These are phyloP conservation scores for Spiromastix sp. DNA, from an alignment of 2,329 filamentous ascomycete genomes.

Conservation along the genomic window DNA sequence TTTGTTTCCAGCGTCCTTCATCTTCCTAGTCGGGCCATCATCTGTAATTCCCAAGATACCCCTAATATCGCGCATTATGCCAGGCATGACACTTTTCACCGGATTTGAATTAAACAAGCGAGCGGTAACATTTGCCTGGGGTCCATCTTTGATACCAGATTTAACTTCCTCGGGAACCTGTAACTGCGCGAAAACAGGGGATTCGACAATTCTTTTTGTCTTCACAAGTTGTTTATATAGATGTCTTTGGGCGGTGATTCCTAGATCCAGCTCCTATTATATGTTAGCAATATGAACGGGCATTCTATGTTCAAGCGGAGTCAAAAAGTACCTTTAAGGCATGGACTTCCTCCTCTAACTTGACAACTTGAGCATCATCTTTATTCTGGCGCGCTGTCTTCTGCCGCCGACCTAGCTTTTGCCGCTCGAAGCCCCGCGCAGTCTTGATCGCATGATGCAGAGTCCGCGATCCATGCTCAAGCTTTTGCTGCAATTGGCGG, in stretches of 20 bases:
- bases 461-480: conserved; percentile 40
- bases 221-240: conserved; percentile 47
- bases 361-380: conserved; percentile 28
- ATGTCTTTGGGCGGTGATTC: conserved; percentile 41
- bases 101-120: conserved; percentile 50
- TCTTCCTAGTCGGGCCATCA: conserved; percentile 9
- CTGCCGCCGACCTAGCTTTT: conserved; percentile 50
- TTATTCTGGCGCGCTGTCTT: conserved; percentile 42
- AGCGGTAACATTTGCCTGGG: conserved; percentile 46
- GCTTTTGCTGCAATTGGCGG: conserved; percentile 34
- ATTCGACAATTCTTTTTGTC: conserved; percentile 46
- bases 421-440: conserved; percentile 51
- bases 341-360: conserved; percentile 45
- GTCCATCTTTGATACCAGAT: conserved; percentile 27
- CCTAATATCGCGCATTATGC: conserved; percentile 33
- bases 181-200: conserved; percentile 36
- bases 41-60: conserved; percentile 27
- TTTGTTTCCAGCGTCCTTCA: conserved; percentile 5
- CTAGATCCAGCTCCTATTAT: conserved; percentile 40
- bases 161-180: too few relatives aligned
- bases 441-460: conserved; percentile 46
- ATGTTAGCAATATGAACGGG: neutral
- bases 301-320: neutral
- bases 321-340: conserved; percentile 42
- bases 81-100: conserved; percentile 44